Conservation (phyloP, 345 rosid species). For the Brassica napus region DNA sequence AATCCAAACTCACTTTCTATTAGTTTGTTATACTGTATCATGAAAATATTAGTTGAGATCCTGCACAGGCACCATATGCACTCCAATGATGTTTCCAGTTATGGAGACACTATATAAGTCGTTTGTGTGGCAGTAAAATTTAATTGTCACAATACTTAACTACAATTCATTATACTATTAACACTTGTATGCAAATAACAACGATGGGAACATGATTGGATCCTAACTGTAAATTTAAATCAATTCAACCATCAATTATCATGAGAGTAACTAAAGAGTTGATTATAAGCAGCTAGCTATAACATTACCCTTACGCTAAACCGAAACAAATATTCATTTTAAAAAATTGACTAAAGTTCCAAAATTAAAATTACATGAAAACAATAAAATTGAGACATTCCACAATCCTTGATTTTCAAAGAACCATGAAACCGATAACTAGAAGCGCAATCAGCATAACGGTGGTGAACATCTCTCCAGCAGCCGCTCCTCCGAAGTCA, state of each 20-base stretch:
- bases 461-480: background rate
- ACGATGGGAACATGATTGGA: background rate
- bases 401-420: background rate
- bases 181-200: background rate
- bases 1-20: conserved; percentile 31
- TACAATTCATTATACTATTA: too few species aligned
- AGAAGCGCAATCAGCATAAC: background rate
- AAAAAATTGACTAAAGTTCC: background rate
- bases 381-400: background rate
- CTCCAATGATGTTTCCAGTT: background rate
- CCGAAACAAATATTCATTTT: background rate
- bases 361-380: background rate
- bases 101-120: background rate
- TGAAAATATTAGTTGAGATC: background rate
- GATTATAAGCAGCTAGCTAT: background rate
- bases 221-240: background rate
- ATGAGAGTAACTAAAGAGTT: background rate
- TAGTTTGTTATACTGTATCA: background rate
- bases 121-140: background rate
- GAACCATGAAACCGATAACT: conserved; percentile 18
- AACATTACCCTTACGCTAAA: background rate
- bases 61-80: background rate
- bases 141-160: too few species aligned
- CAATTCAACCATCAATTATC: background rate
- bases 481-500: conserved; percentile 31